A percentile compares a stretch with the other conserved stretches of the same genome.
Evolutionary conservation across 2,329 filamentous ascomycete species (phyloP).

Genomic region (Talaromyces sp.): DNA sequence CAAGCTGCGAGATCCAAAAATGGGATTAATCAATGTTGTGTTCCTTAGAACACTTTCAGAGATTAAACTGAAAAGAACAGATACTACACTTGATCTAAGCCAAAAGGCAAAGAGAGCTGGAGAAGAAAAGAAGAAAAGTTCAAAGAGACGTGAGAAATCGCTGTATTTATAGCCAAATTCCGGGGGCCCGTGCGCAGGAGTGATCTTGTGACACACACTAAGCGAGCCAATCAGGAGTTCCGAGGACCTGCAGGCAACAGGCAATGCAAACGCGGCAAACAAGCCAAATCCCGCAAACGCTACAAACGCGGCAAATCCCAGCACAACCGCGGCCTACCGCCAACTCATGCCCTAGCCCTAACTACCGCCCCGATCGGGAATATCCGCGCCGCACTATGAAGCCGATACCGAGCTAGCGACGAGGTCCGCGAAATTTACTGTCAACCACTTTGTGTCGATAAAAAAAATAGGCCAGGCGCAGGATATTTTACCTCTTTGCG

Average conservation of each 20-base stretch:
- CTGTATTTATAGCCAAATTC: slow-evolving; percentile 25
- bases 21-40: slow-evolving; percentile 75
- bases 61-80: slow-evolving; percentile 98
- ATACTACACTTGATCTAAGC: slow-evolving; percentile 95
- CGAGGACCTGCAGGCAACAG: neutral
- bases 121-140: slow-evolving; percentile 40
- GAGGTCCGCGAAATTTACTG: neutral
- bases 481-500: slow-evolving; percentile 89
- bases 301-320: neutral
- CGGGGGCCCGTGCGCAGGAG: slow-evolving; percentile 15
- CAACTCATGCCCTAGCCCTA: slow-evolving; percentile 18
- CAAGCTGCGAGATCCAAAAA: slow-evolving; percentile 58
- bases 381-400: neutral
- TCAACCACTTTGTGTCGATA: neutral
- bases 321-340: neutral
- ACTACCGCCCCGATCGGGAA: slow-evolving; percentile 21
- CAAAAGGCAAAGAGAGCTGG: slow-evolving; percentile 52
- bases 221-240: slow-evolving; percentile 3
- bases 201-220: neutral
- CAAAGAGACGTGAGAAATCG: slow-evolving; percentile 18
- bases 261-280: slow-evolving; percentile 4
- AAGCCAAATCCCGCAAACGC: neutral
- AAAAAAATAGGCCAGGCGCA: slow-evolving; percentile 53
- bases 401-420: neutral
- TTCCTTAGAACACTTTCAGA: slow-evolving; percentile 75